A percentile compares a stretch with the other conserved stretches of the same genome.
These are phyloP conservation scores for Podaxis pistillaris DNA, from an alignment of 768 basidiomycete species.

Conservation along the genomic window DNA sequence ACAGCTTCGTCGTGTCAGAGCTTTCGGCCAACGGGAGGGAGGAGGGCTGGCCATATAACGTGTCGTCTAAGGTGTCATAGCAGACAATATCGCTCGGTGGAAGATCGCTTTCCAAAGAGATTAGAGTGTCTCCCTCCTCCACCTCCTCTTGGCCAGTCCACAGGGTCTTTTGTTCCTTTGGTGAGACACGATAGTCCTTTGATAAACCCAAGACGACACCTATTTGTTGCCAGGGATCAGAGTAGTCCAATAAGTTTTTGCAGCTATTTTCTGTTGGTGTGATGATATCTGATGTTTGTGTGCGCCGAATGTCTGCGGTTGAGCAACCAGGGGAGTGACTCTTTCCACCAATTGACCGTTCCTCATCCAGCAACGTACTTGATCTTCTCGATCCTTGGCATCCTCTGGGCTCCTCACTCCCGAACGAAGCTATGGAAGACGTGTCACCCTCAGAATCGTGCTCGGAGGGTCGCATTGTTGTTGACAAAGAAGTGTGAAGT, in stretches of 20 bases:
- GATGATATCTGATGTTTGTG: neutral
- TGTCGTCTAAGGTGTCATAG: neutral
- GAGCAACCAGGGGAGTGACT: neutral
- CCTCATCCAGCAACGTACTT: neutral
- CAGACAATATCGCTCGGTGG: constrained; percentile 10
- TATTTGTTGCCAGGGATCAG: constrained; percentile 12
- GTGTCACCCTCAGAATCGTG: neutral
- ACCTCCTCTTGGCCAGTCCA: neutral
- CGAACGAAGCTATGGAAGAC: neutral
- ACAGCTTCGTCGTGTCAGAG: neutral
- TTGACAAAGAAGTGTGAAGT: neutral
- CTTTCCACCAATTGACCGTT: neutral
- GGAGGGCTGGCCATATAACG: neutral
- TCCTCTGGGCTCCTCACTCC: neutral
- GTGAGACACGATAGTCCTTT: neutral
- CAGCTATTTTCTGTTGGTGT: neutral
- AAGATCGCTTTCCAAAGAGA: constrained; percentile 3
- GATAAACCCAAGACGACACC: constrained; percentile 3
- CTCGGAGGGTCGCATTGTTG: neutral
- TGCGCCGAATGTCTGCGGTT: no score
- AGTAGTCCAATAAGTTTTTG: constrained; percentile 9
- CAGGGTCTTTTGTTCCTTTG: neutral
- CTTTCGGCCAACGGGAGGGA: constrained; percentile 11
- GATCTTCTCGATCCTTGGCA: no score
- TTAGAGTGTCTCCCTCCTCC: neutral